A percentile compares a stretch with the other conserved stretches of the same genome.
These are phyloP conservation scores for Eimeria mitis DNA, from an alignment of 169 alveolate genomes.

Conservation along the genomic window DNA sequence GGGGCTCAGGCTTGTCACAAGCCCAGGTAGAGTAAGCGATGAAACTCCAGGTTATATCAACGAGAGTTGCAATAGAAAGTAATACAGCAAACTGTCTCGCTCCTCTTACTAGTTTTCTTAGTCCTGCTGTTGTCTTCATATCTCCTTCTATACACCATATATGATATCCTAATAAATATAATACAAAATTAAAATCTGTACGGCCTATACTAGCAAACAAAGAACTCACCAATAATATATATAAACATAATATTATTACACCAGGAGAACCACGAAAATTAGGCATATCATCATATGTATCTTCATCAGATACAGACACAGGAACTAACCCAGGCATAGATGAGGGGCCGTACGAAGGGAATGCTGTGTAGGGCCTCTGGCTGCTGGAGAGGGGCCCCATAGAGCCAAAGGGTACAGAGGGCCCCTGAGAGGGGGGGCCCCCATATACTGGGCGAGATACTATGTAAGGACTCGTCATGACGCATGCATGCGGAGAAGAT, in stretches of 20 bases:
- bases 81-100: constrained; percentile 58
- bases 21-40: constrained; percentile 71
- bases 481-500: constrained; percentile 1
- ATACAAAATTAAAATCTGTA: constrained; percentile 58
- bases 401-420: constrained; percentile 6
- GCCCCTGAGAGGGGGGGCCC: constrained; percentile 60
- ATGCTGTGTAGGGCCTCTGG: not conserved
- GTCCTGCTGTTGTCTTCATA: constrained; percentile 32
- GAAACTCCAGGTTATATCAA: constrained; percentile 44
- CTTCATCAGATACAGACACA: not conserved
- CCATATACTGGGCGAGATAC: constrained; percentile 41
- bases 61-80: constrained; percentile 40
- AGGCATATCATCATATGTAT: not conserved
- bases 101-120: constrained; percentile 31
- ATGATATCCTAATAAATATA: constrained; percentile 73
- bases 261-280: constrained; percentile 23
- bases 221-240: constrained; percentile 20
- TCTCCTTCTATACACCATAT: constrained; percentile 77
- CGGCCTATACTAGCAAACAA: constrained; percentile 67
- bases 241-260: constrained; percentile 2
- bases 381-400: constrained; percentile 14
- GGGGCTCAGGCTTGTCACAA: constrained; percentile 55
- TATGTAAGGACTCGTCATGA: constrained; percentile 49
- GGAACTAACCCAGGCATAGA: not conserved
- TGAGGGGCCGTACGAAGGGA: not conserved